Conservation (phyloP, 2,329 filamentous ascomycete species). For the Incumbomyces lentus region DNA sequence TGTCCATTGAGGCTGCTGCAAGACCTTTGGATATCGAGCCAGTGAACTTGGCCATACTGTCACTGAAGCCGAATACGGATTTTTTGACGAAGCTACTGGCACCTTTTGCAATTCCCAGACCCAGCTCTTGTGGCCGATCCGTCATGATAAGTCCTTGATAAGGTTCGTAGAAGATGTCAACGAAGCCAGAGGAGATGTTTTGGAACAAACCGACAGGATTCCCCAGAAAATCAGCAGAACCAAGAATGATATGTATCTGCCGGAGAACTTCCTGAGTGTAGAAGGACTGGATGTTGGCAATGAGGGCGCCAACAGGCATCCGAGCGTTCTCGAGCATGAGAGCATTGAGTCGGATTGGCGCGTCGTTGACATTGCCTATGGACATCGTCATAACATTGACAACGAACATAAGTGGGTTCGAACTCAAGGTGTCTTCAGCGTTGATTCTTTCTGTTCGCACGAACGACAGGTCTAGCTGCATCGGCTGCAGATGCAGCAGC, state of each 20-base stretch:
- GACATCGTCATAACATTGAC: conserved; percentile 99
- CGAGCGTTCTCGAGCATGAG: conserved; percentile 91
- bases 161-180: conserved; percentile 97
- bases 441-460: conserved; percentile 95
- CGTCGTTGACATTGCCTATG: conserved; percentile 97
- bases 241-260: conserved; percentile 93
- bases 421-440: conserved; percentile 82
- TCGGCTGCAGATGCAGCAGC: conserved; percentile 89
- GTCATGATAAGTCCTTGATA: conserved; percentile 97
- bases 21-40: conserved; percentile 95
- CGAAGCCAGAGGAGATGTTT: conserved; percentile 92
- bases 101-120: conserved; percentile 88
- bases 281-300: conserved; percentile 81
- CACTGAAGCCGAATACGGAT: conserved; percentile 91
- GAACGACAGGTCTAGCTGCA: conserved; percentile 95
- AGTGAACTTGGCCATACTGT: conserved; percentile 96
- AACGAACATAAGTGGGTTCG: conserved; percentile 96
- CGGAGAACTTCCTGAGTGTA: conserved; percentile 95
- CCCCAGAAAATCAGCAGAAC: conserved; percentile 92
- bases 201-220: conserved; percentile 98
- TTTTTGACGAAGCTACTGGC: conserved; percentile 98
- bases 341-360: conserved; percentile 84
- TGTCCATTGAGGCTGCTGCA: conserved; percentile 89
- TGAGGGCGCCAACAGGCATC: conserved; percentile 72
- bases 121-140: conserved; percentile 88